Evolutionary conservation across 2,329 filamentous ascomycete species (phyloP).

Genomic region (Venturia oleaginea): DNA sequence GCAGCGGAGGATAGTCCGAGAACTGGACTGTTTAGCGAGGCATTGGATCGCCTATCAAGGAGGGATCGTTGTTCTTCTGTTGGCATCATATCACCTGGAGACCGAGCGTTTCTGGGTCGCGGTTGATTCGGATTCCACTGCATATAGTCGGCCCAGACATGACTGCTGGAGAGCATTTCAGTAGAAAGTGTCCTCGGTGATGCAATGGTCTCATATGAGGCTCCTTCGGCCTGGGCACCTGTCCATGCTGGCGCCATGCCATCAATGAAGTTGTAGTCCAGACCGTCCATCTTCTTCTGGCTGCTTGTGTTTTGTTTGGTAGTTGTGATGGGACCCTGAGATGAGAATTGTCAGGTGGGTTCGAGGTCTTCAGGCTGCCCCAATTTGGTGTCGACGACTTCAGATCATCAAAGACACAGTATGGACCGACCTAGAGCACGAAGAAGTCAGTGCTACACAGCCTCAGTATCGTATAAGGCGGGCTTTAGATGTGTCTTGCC

Average conservation of each 20-base stretch:
- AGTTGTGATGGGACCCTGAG: background rate
- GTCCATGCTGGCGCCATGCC: background rate
- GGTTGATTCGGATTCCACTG: constrained; percentile 3
- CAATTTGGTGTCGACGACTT: background rate
- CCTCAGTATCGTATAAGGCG: background rate
- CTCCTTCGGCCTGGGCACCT: background rate
- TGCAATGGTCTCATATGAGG: background rate
- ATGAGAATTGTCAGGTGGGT: background rate
- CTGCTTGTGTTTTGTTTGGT: background rate
- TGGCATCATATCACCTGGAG: background rate
- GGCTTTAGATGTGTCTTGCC: background rate
- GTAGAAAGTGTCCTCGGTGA: background rate
- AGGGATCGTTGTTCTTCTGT: background rate
- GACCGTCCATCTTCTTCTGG: background rate
- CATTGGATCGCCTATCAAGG: background rate
- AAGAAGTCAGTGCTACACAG: constrained; percentile 1
- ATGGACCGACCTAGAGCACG: constrained; percentile 1
- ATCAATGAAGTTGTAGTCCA: constrained; percentile 6
- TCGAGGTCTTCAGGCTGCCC: background rate
- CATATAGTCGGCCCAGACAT: constrained; percentile 2
- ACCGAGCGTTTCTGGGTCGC: background rate
- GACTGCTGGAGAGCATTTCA: background rate
- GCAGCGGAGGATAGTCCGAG: background rate
- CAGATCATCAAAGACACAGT: constrained; percentile 3
- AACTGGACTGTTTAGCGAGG: background rate